Evolutionary conservation across 2,329 filamentous ascomycete genomes (phyloP).

Genomic region (Exserohilum rostratum): DNA sequence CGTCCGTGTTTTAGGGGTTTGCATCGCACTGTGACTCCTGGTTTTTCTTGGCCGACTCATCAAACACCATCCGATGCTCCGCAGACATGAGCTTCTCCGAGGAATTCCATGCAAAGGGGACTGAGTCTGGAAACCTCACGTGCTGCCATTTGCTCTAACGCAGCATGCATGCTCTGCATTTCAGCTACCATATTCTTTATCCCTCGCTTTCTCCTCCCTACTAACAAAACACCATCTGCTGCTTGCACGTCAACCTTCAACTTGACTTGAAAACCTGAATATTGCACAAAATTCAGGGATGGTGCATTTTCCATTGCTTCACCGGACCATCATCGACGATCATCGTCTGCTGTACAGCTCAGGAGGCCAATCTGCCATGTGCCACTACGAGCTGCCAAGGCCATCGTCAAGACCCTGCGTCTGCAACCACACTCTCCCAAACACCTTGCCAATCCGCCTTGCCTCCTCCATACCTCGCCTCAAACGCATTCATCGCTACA

Average conservation of each 20-base stretch:
- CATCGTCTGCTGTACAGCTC: background rate
- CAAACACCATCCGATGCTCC: background rate
- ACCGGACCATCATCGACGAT: background rate
- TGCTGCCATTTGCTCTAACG: background rate
- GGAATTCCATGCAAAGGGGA: background rate
- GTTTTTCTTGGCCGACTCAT: background rate
- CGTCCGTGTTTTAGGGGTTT: background rate
- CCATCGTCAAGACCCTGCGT: conserved; percentile 25
- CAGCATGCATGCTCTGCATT: too few species aligned
- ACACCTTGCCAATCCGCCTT: conserved; percentile 37
- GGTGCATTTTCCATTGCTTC: too few species aligned
- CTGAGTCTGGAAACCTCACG: background rate
- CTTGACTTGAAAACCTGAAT: too few species aligned
- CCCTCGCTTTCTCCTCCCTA: too few species aligned
- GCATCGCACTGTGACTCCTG: background rate
- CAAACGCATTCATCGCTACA: conserved; percentile 90
- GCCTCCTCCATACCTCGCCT: conserved; percentile 88
- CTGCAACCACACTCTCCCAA: conserved; percentile 42
- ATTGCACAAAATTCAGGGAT: too few species aligned
- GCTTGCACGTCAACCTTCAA: too few species aligned
- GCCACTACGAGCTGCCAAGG: background rate
- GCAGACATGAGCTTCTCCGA: background rate
- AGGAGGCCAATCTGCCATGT: background rate
- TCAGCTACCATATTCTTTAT: too few species aligned
- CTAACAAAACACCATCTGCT: too few species aligned